Percentiles rank a stretch among this genome's conserved stretches.
These are phyloP conservation scores for Tritrichomonas foetus DNA, from an alignment of 208 protist species.

Conservation along the genomic window DNA sequence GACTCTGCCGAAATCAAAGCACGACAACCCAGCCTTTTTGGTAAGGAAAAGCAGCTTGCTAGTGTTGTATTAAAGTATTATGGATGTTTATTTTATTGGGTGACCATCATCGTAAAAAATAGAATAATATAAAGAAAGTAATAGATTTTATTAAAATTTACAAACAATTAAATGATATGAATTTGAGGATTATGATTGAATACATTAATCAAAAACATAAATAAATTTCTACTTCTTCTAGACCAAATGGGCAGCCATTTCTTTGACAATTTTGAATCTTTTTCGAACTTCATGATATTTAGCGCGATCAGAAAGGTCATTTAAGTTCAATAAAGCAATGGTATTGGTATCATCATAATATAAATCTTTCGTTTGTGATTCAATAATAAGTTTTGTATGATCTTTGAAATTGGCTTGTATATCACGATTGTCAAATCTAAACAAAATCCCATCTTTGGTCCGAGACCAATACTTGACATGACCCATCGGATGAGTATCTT, in stretches of 20 bases:
- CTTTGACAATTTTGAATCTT: slow-evolving; percentile 34
- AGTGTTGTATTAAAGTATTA: too few species aligned
- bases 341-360: background rate
- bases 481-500: background rate
- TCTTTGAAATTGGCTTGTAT: slow-evolving; percentile 34
- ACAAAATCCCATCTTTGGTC: background rate
- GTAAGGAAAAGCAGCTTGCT: too few species aligned
- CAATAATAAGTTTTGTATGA: background rate
- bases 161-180: too few species aligned
- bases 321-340: background rate
- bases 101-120: too few species aligned
- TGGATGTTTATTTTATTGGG: too few species aligned
- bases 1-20: too few species aligned
- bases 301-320: background rate
- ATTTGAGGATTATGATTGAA: too few species aligned
- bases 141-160: too few species aligned
- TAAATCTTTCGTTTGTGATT: background rate
- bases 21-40: too few species aligned
- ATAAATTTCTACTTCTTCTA: background rate
- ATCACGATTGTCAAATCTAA: background rate
- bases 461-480: slow-evolving; percentile 18
- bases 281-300: slow-evolving; percentile 1
- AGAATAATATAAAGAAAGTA: too few species aligned
- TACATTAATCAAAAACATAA: too few species aligned
- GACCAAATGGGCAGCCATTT: background rate